Percentiles rank a stretch among this genome's conserved stretches.
Evolutionary conservation across 2,329 filamentous ascomycete genomes (phyloP).

Genomic region (Fusarium mundagurra): DNA sequence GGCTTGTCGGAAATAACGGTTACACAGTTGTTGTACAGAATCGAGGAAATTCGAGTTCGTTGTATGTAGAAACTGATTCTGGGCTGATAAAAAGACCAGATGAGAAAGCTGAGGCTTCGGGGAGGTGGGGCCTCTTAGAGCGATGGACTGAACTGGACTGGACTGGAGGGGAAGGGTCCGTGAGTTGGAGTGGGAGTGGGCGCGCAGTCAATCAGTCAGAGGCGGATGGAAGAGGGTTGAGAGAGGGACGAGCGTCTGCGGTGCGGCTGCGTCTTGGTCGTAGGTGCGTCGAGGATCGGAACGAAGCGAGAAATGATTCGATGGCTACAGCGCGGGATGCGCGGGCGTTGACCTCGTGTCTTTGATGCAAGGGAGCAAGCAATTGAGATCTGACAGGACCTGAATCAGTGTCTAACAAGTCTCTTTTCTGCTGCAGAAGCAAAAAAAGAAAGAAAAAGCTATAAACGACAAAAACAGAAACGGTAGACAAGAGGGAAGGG

Average conservation of each 20-base stretch:
- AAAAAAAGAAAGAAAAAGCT: conserved; percentile 7
- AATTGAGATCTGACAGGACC: conserved; percentile 28
- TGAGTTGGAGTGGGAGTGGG: conserved; percentile 3
- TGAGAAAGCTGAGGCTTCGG: conserved; percentile 32
- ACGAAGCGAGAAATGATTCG: conserved; percentile 36
- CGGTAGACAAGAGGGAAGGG: conserved; percentile 32
- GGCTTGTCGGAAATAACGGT: conserved; percentile 15
- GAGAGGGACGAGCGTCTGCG: conserved; percentile 38
- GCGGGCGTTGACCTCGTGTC: conserved; percentile 28
- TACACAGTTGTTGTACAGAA: conserved; percentile 18
- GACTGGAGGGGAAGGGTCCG: conserved; percentile 39
- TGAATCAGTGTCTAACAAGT: conserved; percentile 5
- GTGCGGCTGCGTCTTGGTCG: conserved; percentile 22
- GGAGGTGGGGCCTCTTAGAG: conserved; percentile 35
- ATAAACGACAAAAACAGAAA: conserved; percentile 23
- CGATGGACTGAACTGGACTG: conserved; percentile 18
- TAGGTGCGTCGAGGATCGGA: conserved; percentile 34
- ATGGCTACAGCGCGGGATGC: conserved; percentile 28
- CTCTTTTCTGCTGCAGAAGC: conserved; percentile 16
- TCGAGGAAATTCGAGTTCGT: conserved; percentile 5
- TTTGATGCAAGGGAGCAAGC: conserved; percentile 31
- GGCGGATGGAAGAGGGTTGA: conserved; percentile 23
- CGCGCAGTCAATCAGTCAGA: conserved; percentile 2
- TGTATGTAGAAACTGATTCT: conserved; percentile 25
- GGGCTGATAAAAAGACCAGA: conserved; percentile 37